Percentiles rank a stretch among this genome's conserved stretches.
Evolutionary conservation across 768 basidiomycete genomes (phyloP).

Genomic region (Fistulinella prunicolor): DNA sequence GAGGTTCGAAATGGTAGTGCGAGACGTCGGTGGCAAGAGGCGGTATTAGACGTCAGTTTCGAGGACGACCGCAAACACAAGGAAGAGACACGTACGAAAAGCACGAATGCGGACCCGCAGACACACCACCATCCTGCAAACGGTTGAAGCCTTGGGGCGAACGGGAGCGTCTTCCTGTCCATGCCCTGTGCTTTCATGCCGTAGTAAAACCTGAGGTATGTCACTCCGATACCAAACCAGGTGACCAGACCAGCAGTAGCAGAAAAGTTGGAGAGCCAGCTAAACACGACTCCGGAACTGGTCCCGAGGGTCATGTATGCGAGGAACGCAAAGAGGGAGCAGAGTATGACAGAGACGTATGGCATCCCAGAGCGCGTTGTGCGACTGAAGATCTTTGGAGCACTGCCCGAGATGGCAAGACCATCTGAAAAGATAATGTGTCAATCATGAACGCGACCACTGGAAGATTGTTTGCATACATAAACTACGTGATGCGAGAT

Average conservation of each 20-base stretch:
- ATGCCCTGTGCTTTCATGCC: conserved; percentile 52
- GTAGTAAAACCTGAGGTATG: conserved; percentile 45
- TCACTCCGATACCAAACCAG: conserved; percentile 45
- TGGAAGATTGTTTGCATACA: conserved; percentile 21
- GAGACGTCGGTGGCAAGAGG: too few species aligned
- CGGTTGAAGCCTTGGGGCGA: conserved; percentile 38
- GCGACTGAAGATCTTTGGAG: conserved; percentile 49
- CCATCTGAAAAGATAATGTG: conserved; percentile 40
- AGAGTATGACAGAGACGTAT: conserved; percentile 35
- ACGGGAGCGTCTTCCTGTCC: conserved; percentile 47
- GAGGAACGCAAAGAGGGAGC: conserved; percentile 34
- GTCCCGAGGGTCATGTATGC: conserved; percentile 39
- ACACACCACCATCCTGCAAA: conserved; percentile 39
- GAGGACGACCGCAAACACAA: too few species aligned
- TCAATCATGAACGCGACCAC: background rate
- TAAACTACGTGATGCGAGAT: conserved; percentile 37
- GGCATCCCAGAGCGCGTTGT: conserved; percentile 43
- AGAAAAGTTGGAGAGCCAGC: conserved; percentile 37
- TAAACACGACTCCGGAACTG: conserved; percentile 39
- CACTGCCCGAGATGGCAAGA: conserved; percentile 50
- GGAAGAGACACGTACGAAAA: conserved; percentile 33
- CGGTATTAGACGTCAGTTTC: too few species aligned
- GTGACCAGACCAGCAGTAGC: conserved; percentile 41
- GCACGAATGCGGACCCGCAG: conserved; percentile 24
- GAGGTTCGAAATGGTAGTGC: too few species aligned